Evolutionary conservation across 805 yeast species (phyloP).

Genomic region (Tetrapisispora taiwanensis): DNA sequence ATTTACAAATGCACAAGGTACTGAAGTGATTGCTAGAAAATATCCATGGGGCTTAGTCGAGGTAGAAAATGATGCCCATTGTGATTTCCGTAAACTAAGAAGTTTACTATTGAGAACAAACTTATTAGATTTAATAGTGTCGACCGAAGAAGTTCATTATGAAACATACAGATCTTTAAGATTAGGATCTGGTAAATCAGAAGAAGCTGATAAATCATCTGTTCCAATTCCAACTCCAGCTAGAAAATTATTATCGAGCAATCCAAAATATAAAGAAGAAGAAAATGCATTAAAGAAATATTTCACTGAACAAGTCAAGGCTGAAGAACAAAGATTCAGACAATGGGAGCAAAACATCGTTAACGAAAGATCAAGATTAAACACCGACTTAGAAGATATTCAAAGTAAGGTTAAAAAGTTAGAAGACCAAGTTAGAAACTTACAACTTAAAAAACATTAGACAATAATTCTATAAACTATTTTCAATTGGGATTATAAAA

Average conservation of each 20-base stretch:
- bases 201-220: constrained; percentile 22
- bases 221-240: constrained; percentile 34
- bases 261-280: constrained; percentile 93
- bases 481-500: neutral
- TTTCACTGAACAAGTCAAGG: constrained; percentile 93
- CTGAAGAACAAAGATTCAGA: constrained; percentile 93
- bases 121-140: constrained; percentile 68
- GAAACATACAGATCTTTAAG: constrained; percentile 68
- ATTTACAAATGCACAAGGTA: constrained; percentile 53
- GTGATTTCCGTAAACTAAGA: constrained; percentile 78
- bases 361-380: constrained; percentile 86
- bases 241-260: constrained; percentile 46
- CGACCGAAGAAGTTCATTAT: constrained; percentile 74
- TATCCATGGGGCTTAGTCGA: constrained; percentile 90
- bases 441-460: constrained; percentile 44
- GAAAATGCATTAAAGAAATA: constrained; percentile 88
- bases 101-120: constrained; percentile 70
- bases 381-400: constrained; percentile 85
- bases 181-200: constrained; percentile 41
- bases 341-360: constrained; percentile 98
- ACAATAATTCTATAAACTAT: neutral
- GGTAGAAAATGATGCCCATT: constrained; percentile 75
- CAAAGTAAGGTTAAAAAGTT: constrained; percentile 64
- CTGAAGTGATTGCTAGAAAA: constrained; percentile 63
- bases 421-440: constrained; percentile 63